phyloP scores from a whole-genome alignment of 306 rosid genomes.

The Gleditsia sinensis region DNA sequence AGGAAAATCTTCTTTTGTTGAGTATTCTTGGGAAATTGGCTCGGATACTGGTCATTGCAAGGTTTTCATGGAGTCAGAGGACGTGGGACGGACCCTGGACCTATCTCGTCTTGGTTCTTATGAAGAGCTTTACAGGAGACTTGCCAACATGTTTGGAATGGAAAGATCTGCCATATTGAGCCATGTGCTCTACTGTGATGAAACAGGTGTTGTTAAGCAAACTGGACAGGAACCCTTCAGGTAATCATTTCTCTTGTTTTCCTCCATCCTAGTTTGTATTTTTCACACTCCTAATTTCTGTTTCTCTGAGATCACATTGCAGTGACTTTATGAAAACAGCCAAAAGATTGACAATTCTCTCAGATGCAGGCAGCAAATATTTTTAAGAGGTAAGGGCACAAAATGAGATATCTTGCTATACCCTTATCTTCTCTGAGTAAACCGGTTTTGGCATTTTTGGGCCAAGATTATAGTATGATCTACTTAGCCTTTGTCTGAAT shows the following conservation, averaged over 20 bases:
- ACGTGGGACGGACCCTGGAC: conserved; percentile 87
- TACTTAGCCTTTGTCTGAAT: too few species aligned
- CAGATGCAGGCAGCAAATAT: conserved; percentile 53
- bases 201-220: conserved; percentile 69
- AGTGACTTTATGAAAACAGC: conserved; percentile 88
- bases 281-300: neutral
- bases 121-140: conserved; percentile 75
- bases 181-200: conserved; percentile 81
- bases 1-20: conserved; percentile 54
- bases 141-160: conserved; percentile 83
- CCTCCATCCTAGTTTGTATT: neutral
- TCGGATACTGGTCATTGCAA: conserved; percentile 83
- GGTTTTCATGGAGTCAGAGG: conserved; percentile 91
- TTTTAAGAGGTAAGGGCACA: conserved; percentile 52
- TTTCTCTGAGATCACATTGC: conserved; percentile 33
- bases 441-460: too few species aligned
- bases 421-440: too few species aligned
- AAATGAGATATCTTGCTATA: neutral
- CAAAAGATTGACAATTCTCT: conserved; percentile 74
- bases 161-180: conserved; percentile 67
- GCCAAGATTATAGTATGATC: too few species aligned
- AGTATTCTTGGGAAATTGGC: conserved; percentile 63
- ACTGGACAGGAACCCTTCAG: conserved; percentile 92
- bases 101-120: conserved; percentile 70
- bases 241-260: conserved; percentile 36